Conservation (phyloP, 768 basidiomycete genomes). For the Collybia sp. region DNA sequence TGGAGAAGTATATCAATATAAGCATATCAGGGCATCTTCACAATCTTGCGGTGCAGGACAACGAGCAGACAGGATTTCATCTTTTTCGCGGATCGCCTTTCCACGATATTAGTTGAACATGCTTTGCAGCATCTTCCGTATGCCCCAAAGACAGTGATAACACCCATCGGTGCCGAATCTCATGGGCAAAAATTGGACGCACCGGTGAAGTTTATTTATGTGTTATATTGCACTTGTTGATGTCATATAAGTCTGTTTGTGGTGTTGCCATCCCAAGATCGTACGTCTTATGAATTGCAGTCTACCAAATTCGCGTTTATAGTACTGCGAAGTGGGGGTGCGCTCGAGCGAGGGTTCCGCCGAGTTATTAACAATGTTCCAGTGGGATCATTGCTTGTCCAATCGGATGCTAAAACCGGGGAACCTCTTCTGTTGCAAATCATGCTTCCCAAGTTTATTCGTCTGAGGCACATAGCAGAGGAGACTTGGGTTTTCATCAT, state of each 20-base stretch:
- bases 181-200: conserved; percentile 61
- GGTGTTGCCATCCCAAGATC: conserved; percentile 89
- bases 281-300: conserved; percentile 35
- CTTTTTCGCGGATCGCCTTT: conserved; percentile 85
- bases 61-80: conserved; percentile 84
- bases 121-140: conserved; percentile 84
- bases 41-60: conserved; percentile 71
- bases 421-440: conserved; percentile 86
- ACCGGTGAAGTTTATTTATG: conserved; percentile 32
- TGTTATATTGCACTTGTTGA: neutral
- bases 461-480: conserved; percentile 56
- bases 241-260: conserved; percentile 55
- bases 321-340: conserved; percentile 61
- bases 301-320: conserved; percentile 4
- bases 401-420: conserved; percentile 78
- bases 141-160: conserved; percentile 50
- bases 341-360: conserved; percentile 86
- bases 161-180: conserved; percentile 56
- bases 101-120: conserved; percentile 80
- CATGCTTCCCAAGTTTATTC: conserved; percentile 72
- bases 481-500: conserved; percentile 82
- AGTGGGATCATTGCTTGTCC: conserved; percentile 87
- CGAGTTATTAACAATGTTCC: conserved; percentile 83
- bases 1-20: neutral
- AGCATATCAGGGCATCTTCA: conserved; percentile 73